phyloP scores from a whole-genome alignment of 768 basidiomycete genomes.

The Calocybe cyanea region DNA sequence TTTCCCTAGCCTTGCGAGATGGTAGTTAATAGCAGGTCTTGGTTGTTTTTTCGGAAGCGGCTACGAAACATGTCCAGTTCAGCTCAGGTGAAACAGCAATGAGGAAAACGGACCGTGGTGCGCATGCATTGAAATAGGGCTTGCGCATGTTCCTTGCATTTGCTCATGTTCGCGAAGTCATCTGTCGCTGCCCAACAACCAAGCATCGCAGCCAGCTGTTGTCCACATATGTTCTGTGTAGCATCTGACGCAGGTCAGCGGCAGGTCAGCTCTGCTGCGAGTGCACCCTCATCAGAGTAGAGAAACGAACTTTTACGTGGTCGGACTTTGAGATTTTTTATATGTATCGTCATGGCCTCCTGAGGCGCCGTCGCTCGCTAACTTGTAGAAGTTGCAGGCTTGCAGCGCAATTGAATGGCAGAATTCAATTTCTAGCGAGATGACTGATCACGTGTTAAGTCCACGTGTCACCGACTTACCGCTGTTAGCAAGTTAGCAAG shows the following conservation, averaged over 20 bases:
- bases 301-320: slow-evolving; percentile 63
- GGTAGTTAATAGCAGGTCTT: slow-evolving; percentile 83
- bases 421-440: too few species aligned
- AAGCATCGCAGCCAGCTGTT: slow-evolving; percentile 74
- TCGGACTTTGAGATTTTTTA: slow-evolving; percentile 77
- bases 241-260: slow-evolving; percentile 29
- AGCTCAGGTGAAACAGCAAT: background rate
- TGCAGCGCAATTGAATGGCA: too few species aligned
- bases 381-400: too few species aligned
- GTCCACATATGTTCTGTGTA: slow-evolving; percentile 54
- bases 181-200: slow-evolving; percentile 79
- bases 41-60: slow-evolving; percentile 65
- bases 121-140: slow-evolving; percentile 79
- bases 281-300: background rate
- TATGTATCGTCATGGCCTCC: slow-evolving; percentile 50
- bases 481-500: background rate
- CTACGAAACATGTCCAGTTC: slow-evolving; percentile 32
- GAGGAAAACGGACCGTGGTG: slow-evolving; percentile 58
- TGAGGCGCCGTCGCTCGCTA: too few species aligned
- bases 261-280: slow-evolving; percentile 1
- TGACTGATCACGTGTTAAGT: too few species aligned
- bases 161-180: slow-evolving; percentile 51
- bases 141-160: slow-evolving; percentile 59
- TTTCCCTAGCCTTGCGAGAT: slow-evolving; percentile 77
- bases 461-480: slow-evolving; percentile 12